phyloP scores from a whole-genome alignment of 2,329 filamentous ascomycete genomes.

The Pseudocercospora vitis region DNA sequence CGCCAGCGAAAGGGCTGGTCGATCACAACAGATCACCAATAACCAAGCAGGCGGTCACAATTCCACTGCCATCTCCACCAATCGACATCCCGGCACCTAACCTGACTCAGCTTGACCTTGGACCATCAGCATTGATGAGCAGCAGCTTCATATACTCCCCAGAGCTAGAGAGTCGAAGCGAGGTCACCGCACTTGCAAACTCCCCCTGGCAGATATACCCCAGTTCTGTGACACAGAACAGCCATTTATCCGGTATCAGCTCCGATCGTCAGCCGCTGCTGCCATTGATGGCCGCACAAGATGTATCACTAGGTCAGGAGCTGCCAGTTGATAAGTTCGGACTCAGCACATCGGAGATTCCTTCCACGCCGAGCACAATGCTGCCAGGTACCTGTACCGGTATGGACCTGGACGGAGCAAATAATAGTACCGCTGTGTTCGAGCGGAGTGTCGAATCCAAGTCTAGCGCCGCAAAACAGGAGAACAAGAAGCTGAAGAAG shows the following conservation, averaged over 20 bases:
- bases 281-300: neutral
- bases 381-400: constrained; percentile 24
- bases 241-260: constrained; percentile 16
- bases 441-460: constrained; percentile 31
- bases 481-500: constrained; percentile 24
- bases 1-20: constrained; percentile 13
- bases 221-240: constrained; percentile 19
- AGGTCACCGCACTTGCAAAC: constrained; percentile 19
- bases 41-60: constrained; percentile 18
- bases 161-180: constrained; percentile 10
- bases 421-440: constrained; percentile 26
- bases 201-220: constrained; percentile 7
- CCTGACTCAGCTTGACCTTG: constrained; percentile 30
- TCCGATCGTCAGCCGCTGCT: constrained; percentile 1
- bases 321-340: constrained; percentile 19
- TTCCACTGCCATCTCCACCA: constrained; percentile 31
- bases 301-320: neutral
- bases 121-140: constrained; percentile 23
- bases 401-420: constrained; percentile 28
- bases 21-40: constrained; percentile 9
- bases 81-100: constrained; percentile 30
- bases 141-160: constrained; percentile 19
- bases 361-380: constrained; percentile 21
- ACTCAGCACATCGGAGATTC: constrained; percentile 8
- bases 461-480: constrained; percentile 20